Conservation (phyloP, 2,329 filamentous ascomycete genomes). For the Cercospora janseana region DNA sequence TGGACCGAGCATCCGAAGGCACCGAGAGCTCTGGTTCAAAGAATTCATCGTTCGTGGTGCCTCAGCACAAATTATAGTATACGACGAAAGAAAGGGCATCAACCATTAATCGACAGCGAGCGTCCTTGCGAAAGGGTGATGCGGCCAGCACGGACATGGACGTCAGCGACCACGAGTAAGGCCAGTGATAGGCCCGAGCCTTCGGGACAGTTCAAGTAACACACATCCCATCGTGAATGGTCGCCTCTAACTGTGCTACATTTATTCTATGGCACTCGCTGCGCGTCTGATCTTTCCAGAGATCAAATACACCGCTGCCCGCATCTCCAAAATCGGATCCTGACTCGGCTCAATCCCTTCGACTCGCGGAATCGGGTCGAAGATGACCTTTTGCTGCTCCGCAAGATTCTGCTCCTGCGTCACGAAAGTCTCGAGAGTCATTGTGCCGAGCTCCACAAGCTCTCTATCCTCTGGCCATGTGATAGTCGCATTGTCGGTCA, state of each 20-base stretch:
- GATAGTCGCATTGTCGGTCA: slow-evolving; percentile 50
- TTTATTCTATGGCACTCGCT: slow-evolving; percentile 6
- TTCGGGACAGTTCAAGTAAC: background rate
- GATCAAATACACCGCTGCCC: slow-evolving; percentile 56
- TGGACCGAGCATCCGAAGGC: background rate
- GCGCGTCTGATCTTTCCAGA: slow-evolving; percentile 54
- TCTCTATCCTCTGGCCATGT: slow-evolving; percentile 54
- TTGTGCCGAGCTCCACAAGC: slow-evolving; percentile 52
- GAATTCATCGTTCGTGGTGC: too few relatives aligned
- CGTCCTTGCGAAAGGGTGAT: too few relatives aligned
- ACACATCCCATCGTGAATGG: too few relatives aligned
- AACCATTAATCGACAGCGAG: too few relatives aligned
- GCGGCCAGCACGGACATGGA: too few relatives aligned
- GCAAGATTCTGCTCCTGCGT: slow-evolving; percentile 37
- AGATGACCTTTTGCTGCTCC: slow-evolving; percentile 55
- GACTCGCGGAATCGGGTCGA: slow-evolving; percentile 58
- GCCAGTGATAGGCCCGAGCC: too few relatives aligned
- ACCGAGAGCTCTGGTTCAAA: too few relatives aligned
- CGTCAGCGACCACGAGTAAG: too few relatives aligned
- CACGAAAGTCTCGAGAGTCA: slow-evolving; percentile 46
- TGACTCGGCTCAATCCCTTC: slow-evolving; percentile 53
- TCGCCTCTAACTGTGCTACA: too few relatives aligned
- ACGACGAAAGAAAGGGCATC: too few relatives aligned
- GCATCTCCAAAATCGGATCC: slow-evolving; percentile 57
- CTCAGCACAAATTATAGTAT: too few relatives aligned